Percentiles rank a stretch among this genome's conserved stretches.
These are phyloP conservation scores for Eruca vesicaria DNA, from an alignment of 441 rosid species.

Conservation along the genomic window DNA sequence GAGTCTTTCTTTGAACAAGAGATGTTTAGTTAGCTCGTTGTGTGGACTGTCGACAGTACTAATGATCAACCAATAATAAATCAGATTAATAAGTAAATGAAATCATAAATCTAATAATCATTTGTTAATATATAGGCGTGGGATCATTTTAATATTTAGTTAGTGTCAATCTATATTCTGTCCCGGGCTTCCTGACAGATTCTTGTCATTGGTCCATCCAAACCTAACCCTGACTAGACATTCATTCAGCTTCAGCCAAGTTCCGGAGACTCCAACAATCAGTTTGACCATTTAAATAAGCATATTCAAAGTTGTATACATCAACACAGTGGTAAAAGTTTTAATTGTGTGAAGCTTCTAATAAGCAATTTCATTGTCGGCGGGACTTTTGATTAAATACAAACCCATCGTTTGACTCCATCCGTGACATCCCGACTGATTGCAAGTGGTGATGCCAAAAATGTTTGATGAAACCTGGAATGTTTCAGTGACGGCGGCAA, in stretches of 20 bases:
- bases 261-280: background rate
- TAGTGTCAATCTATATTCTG: background rate
- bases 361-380: too few relatives aligned
- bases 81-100: background rate
- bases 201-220: background rate
- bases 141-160: background rate
- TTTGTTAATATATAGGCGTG: background rate
- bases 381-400: too few relatives aligned
- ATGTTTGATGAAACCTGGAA: too few relatives aligned
- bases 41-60: background rate
- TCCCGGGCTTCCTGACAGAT: background rate
- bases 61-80: background rate
- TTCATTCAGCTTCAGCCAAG: background rate
- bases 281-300: too few relatives aligned
- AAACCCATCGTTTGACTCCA: too few relatives aligned
- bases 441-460: too few relatives aligned
- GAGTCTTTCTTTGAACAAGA: background rate
- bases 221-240: background rate
- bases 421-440: too few relatives aligned
- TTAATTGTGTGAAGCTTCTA: too few relatives aligned
- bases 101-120: background rate
- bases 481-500: too few relatives aligned
- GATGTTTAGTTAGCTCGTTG: background rate
- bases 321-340: too few relatives aligned
- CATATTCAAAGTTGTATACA: too few relatives aligned